phyloP scores from a whole-genome alignment of 2,329 filamentous ascomycete species.

The Ascochyta clinopodiicola region DNA sequence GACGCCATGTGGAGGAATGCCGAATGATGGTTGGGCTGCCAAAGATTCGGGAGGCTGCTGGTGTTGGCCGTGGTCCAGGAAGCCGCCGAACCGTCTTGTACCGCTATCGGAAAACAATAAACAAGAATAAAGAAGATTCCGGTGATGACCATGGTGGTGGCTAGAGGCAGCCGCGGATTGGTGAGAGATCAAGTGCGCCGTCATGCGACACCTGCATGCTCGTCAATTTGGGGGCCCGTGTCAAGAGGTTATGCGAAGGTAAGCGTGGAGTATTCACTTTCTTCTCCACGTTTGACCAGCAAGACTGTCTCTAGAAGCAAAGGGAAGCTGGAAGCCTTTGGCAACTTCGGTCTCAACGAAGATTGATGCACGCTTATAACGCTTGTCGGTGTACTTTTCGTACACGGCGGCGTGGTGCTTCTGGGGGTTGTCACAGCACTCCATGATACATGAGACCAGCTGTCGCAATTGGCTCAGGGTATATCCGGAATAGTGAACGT shows the following conservation, averaged over 20 bases:
- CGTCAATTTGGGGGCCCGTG: slow-evolving; percentile 36
- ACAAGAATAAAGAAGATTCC: slow-evolving; percentile 48
- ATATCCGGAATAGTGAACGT: slow-evolving; percentile 94
- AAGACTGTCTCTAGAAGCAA: slow-evolving; percentile 44
- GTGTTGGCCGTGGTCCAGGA: slow-evolving; percentile 33
- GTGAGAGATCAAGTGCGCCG: slow-evolving; percentile 24
- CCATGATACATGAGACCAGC: slow-evolving; percentile 77
- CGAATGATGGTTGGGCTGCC: slow-evolving; percentile 30
- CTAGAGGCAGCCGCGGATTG: slow-evolving; percentile 21
- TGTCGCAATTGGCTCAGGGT: slow-evolving; percentile 83
- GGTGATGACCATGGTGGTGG: slow-evolving; percentile 32
- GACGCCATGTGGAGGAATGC: slow-evolving; percentile 30
- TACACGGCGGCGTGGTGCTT: slow-evolving; percentile 87
- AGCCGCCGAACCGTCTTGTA: slow-evolving; percentile 39
- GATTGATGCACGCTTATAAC: slow-evolving; percentile 82
- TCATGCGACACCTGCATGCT: slow-evolving; percentile 29
- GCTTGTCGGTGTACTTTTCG: slow-evolving; percentile 88
- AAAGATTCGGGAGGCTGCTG: slow-evolving; percentile 24
- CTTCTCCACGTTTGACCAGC: slow-evolving; percentile 46
- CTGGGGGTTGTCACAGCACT: slow-evolving; percentile 82
- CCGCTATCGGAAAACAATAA: slow-evolving; percentile 45
- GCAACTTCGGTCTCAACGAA: slow-evolving; percentile 79
- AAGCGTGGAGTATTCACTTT: slow-evolving; percentile 44
- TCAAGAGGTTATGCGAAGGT: slow-evolving; percentile 24
- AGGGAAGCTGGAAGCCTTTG: slow-evolving; percentile 63